Percentiles rank a stretch among this genome's conserved stretches.
Evolutionary conservation across 2,329 filamentous ascomycete genomes (phyloP).

Genomic region (Colletotrichum echinochloae): DNA sequence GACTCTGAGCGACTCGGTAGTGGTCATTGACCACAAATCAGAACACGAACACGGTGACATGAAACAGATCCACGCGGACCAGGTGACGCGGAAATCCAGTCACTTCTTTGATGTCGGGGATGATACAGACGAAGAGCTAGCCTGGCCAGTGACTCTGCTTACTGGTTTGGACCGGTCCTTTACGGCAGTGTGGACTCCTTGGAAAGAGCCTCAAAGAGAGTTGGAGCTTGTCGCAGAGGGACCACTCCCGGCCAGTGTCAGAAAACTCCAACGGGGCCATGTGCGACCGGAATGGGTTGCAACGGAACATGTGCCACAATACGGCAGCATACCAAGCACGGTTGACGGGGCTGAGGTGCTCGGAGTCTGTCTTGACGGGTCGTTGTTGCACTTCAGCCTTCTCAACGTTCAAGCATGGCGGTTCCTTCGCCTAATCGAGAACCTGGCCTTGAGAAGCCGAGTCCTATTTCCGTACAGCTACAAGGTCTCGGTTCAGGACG

Average conservation of each 20-base stretch:
- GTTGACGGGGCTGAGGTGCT: constrained; percentile 65
- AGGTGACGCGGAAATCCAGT: constrained; percentile 55
- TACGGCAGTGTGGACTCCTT: constrained; percentile 64
- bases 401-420: constrained; percentile 72
- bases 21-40: constrained; percentile 63
- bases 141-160: constrained; percentile 59
- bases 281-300: constrained; percentile 66
- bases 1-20: constrained; percentile 66
- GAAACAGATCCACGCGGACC: constrained; percentile 59
- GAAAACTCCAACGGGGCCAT: constrained; percentile 65
- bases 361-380: constrained; percentile 77
- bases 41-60: constrained; percentile 51
- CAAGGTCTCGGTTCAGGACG: constrained; percentile 44
- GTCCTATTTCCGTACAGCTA: constrained; percentile 63
- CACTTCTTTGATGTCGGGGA: constrained; percentile 62
- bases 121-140: constrained; percentile 43
- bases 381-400: constrained; percentile 76
- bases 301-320: constrained; percentile 51
- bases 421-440: constrained; percentile 79
- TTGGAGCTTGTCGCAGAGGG: constrained; percentile 67
- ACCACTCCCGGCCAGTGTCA: constrained; percentile 66
- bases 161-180: constrained; percentile 61
- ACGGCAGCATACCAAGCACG: constrained; percentile 57
- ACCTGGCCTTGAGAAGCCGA: constrained; percentile 66
- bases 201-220: constrained; percentile 54